A percentile compares a stretch with the other conserved stretches of the same genome.
phyloP scores from a whole-genome alignment of 2,329 filamentous ascomycete genomes.

The Drechslera avenae region DNA sequence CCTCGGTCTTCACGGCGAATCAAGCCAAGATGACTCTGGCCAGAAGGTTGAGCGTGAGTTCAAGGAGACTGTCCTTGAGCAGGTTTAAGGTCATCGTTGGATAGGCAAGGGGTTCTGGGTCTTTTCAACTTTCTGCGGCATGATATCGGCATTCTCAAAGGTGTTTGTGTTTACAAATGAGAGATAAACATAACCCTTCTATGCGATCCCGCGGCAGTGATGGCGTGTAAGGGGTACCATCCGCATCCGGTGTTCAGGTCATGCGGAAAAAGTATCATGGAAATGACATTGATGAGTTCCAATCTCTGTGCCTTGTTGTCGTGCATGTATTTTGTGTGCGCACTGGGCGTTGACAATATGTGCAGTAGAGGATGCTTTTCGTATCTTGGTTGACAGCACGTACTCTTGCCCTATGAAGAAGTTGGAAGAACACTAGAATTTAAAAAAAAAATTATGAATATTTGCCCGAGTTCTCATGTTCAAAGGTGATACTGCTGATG shows the following conservation, averaged over 20 bases:
- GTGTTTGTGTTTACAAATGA: constrained; percentile 51
- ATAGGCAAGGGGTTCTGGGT: constrained; percentile 47
- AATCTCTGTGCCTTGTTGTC: constrained; percentile 7
- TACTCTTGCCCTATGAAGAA: no score
- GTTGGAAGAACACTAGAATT: no score
- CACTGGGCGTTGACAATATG: no score
- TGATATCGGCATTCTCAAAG: constrained; percentile 50
- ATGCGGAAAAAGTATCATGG: constrained; percentile 44
- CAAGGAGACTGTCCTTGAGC: constrained; percentile 95
- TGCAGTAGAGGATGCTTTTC: no score
- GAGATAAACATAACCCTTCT: constrained; percentile 47
- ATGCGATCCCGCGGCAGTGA: constrained; percentile 42
- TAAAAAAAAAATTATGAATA: no score
- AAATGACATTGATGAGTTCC: constrained; percentile 45
- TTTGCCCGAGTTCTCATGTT: no score
- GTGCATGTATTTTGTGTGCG: background rate
- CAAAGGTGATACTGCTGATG: no score
- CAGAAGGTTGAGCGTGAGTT: constrained; percentile 98
- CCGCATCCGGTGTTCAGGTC: constrained; percentile 43
- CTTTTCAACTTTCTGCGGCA: constrained; percentile 48
- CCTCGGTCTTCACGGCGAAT: constrained; percentile 97
- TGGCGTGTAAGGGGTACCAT: constrained; percentile 43
- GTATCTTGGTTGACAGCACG: no score
- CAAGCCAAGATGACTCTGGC: constrained; percentile 90
- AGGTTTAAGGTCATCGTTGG: constrained; percentile 70